Base-by-base conservation (phyloP, 2,329 filamentous ascomycete species). In the Fusarium abutilonis region DNA sequence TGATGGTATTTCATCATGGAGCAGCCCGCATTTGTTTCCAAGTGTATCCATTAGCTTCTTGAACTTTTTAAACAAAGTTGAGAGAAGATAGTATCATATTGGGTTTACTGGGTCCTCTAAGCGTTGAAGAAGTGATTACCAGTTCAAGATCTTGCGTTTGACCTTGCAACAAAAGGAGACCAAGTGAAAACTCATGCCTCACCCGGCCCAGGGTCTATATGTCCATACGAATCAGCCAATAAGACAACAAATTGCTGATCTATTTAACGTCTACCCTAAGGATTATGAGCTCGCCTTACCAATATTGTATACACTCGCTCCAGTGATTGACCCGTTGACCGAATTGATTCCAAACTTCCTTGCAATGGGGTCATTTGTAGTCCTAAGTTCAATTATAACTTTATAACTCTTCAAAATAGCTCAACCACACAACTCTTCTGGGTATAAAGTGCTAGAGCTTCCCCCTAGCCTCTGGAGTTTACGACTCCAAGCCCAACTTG, bases 1-100 rank as follows among this genome's bases (percentile, higher is more conserved):
- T 64, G 62, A 65, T 4, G 4, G 5, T 0, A 11, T n/a, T 8
- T 19, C 26, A 29, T 44, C 21, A 21, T 29, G 6, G 31, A 8
- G 9, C 28, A 14, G 28, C 32, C 49, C 45, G 21, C 41, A 41
- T 45, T 32, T 36, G 15, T 23, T 65, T 64, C 61, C 10, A 64
- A 28, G 10, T 6, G 29, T 28, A 26, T 65, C 61, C 48, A 63
- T 65, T 4, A 3, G 19, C 29, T 64, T 63, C 56, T 65, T 34
- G 36, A 11, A 26, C 19, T 26, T 6, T 26, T 26, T 26, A 8
- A 4, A 26, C 23, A 26, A 8, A 26, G 23, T 26, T 4, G 8
- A 26, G 23, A 26, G 8, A 26, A n/a, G n/a, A n/a, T n/a, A n/a
- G n/a, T n/a, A n/a, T n/a, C n/a, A n/a, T n/a, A 19, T 26, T 26